A percentile compares a stretch with the other conserved stretches of the same genome.
Evolutionary conservation across 2,329 filamentous ascomycete genomes (phyloP).

Genomic region (Hypoxylon sp.): DNA sequence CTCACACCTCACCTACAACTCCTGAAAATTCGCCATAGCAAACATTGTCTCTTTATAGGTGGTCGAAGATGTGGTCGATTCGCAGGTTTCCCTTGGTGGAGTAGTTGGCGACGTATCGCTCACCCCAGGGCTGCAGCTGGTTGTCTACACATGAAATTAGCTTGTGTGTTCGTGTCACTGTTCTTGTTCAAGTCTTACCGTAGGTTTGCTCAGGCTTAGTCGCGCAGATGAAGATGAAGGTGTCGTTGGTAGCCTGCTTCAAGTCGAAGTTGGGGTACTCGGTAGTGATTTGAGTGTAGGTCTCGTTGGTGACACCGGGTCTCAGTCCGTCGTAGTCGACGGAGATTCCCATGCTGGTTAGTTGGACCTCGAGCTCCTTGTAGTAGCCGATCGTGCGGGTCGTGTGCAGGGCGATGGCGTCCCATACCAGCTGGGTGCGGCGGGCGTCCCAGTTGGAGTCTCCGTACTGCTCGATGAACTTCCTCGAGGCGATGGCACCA

Average conservation of each 20-base stretch:
- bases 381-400: conserved; percentile 48
- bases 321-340: conserved; percentile 45
- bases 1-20: neutral
- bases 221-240: conserved; percentile 45
- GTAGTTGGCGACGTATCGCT: conserved; percentile 41
- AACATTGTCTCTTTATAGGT: conserved; percentile 23
- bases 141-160: conserved; percentile 34
- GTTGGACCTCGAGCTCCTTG: conserved; percentile 44
- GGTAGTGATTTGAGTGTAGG: conserved; percentile 38
- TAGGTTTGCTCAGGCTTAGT: conserved; percentile 45
- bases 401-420: conserved; percentile 50
- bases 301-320: conserved; percentile 39
- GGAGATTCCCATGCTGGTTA: conserved; percentile 46
- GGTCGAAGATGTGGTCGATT: conserved; percentile 42
- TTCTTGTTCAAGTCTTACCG: no score
- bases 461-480: conserved; percentile 46
- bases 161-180: no score
- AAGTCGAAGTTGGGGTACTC: conserved; percentile 44
- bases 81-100: conserved; percentile 29
- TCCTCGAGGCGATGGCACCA: conserved; percentile 48
- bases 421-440: conserved; percentile 47
- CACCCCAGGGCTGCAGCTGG: conserved; percentile 41
- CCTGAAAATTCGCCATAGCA: neutral
- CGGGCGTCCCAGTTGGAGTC: conserved; percentile 42
- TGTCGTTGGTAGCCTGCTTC: conserved; percentile 44